Evolutionary conservation across 106 monocot species (phyloP).

Genomic region (Acanthochlamys bracteata): DNA sequence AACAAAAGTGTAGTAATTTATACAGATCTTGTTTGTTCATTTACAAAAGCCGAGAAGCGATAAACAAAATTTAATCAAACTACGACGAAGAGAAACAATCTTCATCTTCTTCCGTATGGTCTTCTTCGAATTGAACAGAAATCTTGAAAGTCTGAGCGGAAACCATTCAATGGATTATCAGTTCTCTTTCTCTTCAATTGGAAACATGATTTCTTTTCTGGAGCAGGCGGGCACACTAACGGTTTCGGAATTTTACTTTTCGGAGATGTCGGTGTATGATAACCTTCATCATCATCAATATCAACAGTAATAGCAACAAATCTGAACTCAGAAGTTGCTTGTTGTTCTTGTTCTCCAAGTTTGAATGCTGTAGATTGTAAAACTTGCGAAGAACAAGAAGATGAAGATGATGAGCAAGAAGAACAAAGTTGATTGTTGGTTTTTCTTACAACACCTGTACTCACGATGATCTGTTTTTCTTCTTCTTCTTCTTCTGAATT

Average conservation of each 20-base stretch:
- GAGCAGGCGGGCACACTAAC: conserved; percentile 22
- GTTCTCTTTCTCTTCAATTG: neutral
- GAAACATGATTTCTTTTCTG: conserved; percentile 10
- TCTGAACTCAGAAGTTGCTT: neutral
- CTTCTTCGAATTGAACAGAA: too few relatives aligned
- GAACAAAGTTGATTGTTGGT: neutral
- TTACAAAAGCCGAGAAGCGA: too few relatives aligned
- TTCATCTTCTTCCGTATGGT: neutral
- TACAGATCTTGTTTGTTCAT: too few relatives aligned
- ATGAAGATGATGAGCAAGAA: neutral
- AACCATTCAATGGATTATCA: neutral
- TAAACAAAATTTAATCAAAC: too few relatives aligned
- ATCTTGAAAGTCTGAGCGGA: neutral
- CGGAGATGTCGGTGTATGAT: conserved; percentile 38
- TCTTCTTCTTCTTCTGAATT: too few relatives aligned
- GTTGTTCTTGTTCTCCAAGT: neutral
- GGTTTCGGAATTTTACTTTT: conserved; percentile 14
- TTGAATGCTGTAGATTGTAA: neutral
- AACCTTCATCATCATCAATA: conserved; percentile 17
- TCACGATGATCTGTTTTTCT: too few relatives aligned
- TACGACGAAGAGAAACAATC: neutral
- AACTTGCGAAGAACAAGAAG: neutral
- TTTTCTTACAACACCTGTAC: too few relatives aligned
- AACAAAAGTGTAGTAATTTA: too few relatives aligned
- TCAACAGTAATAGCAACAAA: neutral